phyloP scores from a whole-genome alignment of 768 basidiomycete genomes.

The Mycena alexandri region DNA sequence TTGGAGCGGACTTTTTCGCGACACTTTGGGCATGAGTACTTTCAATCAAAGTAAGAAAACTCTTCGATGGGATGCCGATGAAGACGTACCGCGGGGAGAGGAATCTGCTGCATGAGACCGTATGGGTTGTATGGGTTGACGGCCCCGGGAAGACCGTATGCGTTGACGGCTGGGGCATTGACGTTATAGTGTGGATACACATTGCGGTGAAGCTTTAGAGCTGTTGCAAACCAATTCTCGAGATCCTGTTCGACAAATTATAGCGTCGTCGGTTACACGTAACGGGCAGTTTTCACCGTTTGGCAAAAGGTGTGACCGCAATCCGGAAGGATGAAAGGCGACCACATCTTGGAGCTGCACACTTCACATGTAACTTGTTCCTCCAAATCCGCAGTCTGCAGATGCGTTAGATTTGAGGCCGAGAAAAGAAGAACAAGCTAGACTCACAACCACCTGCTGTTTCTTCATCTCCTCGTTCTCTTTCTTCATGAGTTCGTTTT shows the following conservation, averaged over 20 bases:
- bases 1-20: conserved; percentile 26
- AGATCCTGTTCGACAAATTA: conserved; percentile 31
- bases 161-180: conserved; percentile 8
- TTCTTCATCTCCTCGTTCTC: conserved; percentile 34
- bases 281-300: too few species aligned
- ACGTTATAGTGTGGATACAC: conserved; percentile 31
- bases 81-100: conserved; percentile 24
- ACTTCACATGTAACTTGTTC: conserved; percentile 34
- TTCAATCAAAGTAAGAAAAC: background rate
- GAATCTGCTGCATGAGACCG: conserved; percentile 6
- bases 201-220: conserved; percentile 29
- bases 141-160: background rate
- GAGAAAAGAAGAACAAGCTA: too few species aligned
- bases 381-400: conserved; percentile 26
- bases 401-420: background rate
- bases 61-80: background rate
- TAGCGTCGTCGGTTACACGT: background rate
- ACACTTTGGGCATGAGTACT: conserved; percentile 38
- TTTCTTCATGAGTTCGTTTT: conserved; percentile 25
- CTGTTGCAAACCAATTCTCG: conserved; percentile 30
- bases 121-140: too few species aligned
- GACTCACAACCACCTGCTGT: conserved; percentile 16
- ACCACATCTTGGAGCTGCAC: conserved; percentile 34
- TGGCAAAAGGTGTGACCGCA: conserved; percentile 10
- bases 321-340: conserved; percentile 23